Base-by-base conservation (phyloP, 2,329 filamentous ascomycete species). In the Annulohypoxylon truncatum region DNA sequence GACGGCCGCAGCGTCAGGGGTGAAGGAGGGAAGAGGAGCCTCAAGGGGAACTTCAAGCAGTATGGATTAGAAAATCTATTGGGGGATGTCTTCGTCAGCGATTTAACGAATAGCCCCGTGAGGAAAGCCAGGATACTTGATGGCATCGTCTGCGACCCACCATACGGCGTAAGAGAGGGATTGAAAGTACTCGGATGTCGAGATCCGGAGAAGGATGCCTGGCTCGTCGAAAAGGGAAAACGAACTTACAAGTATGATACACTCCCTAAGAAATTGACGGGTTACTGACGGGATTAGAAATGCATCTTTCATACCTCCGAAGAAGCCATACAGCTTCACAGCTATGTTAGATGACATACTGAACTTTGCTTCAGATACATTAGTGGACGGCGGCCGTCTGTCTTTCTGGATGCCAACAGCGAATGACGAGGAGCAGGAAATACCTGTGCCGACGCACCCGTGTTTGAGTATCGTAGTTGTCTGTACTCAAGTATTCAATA, bases 321-420 rank as follows among this genome's bases (percentile, higher is more conserved):
- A 97, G 78, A 90, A 90, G 74, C 93, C 94, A 0, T 99, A 99
- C 78, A 93, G 93, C 72, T 98, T 99, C 77, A 84, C 92, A 38
- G 91, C 92, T 4, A 94, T 99, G 88, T 85, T 97, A 18, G 90
- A 94, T 74, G 94, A 98, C 77, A 93, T 99, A 55, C 85, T 98
- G 4, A 85, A 89, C 18, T 98, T 99, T 75, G 90, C 93, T 4
- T 86, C 89, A 0, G 83, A 87, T 10, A 92, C 90, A 1, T 83
- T 99, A 0, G 92, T 97, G 6, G 89, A 93, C 55, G 81, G 88
- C 67, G 96, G 93, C 0, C 85, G 96, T 26, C 78, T 99, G 8
- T 92, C 92, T 6, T 96, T 99, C 83, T 99, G 96, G 96, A 97
- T 98, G 92, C 96, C 96, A 0, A 97, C 94, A 0, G 90, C 93